Conservation (phyloP, 176 grass and related monocot genomes). For the Cymbopogon citratus region DNA sequence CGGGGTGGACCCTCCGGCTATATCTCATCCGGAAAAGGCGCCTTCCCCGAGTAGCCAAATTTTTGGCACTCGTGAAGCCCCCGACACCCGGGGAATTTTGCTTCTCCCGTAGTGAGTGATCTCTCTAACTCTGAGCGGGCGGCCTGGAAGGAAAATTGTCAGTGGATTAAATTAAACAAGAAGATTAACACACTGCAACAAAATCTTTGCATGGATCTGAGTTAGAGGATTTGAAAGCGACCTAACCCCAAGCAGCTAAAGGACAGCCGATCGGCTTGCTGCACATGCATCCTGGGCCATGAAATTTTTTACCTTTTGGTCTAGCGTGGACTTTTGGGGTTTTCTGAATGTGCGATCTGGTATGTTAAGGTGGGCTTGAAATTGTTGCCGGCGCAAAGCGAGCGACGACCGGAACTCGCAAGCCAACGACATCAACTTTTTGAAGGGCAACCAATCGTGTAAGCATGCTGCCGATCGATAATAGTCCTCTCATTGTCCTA, state of each 20-base stretch:
- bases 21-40: too few species aligned
- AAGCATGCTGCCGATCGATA: too few species aligned
- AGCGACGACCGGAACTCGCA: neutral
- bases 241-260: neutral
- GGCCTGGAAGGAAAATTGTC: neutral
- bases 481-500: too few species aligned
- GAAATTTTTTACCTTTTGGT: neutral
- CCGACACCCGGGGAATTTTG: too few species aligned
- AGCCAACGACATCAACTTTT: neutral
- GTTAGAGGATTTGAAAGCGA: neutral
- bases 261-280: neutral
- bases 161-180: neutral
- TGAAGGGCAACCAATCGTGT: neutral
- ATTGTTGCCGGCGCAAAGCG: neutral
- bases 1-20: too few species aligned
- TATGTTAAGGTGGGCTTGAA: conserved; percentile 21
- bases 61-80: too few species aligned
- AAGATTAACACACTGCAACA: neutral
- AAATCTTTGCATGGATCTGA: neutral
- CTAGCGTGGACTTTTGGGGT: neutral
- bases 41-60: too few species aligned
- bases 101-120: too few species aligned
- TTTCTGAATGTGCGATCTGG: conserved; percentile 6
- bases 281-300: neutral
- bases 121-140: too few species aligned